Evolutionary conservation across 345 rosid genomes (phyloP).

Genomic region (Ricinus communis): DNA sequence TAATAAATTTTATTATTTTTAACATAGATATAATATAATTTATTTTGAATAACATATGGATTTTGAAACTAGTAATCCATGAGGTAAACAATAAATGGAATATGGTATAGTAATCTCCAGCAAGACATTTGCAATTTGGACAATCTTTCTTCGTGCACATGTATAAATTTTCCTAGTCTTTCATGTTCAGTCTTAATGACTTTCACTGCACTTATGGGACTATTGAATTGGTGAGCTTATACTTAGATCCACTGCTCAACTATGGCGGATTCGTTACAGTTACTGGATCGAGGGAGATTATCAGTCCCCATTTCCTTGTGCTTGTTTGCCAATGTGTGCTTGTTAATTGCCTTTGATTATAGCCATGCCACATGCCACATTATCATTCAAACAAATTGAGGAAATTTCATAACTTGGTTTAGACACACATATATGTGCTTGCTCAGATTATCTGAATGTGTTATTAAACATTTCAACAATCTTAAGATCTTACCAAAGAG

Average conservation of each 20-base stretch:
- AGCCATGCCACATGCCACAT: no score
- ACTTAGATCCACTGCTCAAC: constrained; percentile 48
- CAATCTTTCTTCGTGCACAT: neutral
- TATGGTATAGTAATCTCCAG: neutral
- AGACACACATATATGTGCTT: no score
- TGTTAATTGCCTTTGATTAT: constrained; percentile 49
- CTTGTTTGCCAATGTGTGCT: no score
- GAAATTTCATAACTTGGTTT: no score
- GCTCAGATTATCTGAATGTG: no score
- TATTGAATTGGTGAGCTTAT: constrained; percentile 44
- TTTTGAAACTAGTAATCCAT: no score
- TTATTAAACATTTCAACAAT: no score
- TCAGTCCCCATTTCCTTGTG: constrained; percentile 32
- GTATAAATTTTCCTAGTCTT: neutral
- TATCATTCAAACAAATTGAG: no score
- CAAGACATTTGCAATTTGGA: neutral
- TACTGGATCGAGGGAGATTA: constrained; percentile 21
- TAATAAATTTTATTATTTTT: no score
- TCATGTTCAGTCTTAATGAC: neutral
- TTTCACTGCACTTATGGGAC: constrained; percentile 11
- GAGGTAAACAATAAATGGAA: neutral
- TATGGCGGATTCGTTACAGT: constrained; percentile 21
- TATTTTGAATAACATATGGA: no score
- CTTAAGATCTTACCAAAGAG: no score
- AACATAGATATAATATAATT: no score